Evolutionary conservation across 768 basidiomycete species (phyloP), one percentile per base, ranked within the genome.

Genomic region (Psilocybe tampanensis): DNA sequence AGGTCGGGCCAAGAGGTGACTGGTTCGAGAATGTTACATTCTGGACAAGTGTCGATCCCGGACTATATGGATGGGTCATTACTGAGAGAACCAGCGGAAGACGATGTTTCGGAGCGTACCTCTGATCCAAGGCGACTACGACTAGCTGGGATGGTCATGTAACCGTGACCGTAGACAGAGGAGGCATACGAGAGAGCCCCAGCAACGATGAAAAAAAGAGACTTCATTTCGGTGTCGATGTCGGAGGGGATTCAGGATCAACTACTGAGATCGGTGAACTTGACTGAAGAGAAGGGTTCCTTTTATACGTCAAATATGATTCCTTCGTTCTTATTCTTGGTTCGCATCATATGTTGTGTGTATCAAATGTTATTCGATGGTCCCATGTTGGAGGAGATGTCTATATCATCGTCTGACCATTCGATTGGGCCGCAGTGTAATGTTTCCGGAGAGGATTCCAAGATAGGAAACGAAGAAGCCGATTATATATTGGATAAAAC

Each of bases 111-210:
- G 17, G 22, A n/a, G 22, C 42, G n/a, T 44, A 53, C 52, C 26
- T 53, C 52, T 18, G 52, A 44, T 44, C 52, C 52, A n/a, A 53
- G 41, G 2, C 52, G 52, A 21, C 41, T 53, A 18, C 52, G 52
- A 44, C 52, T 53, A 7, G 17, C 29, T 18, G 52, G 52, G 24
- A 44, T 53, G 15, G 41, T 44, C 52, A 53, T 43, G 33, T 53
- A 53, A 9, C 52, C 52, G 29, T 53, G 52, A 12, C 52, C 52
- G 29, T 53, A 53, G 24, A 53, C 52, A 18, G 52, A 53, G 12
- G 52, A 29, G 5, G 52, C 52, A 19, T 44, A 53, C 13, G 9
- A 43, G 12, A 53, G 23, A 29, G 52, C 52, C 13, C 23, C 43
- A 8, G 52, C 52, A 9, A 29, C 43, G 22, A 44, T 33, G 52